Base-by-base conservation (phyloP, 1,284 basidiomycete genomes). In the Apiotrichum veenhuisii region DNA sequence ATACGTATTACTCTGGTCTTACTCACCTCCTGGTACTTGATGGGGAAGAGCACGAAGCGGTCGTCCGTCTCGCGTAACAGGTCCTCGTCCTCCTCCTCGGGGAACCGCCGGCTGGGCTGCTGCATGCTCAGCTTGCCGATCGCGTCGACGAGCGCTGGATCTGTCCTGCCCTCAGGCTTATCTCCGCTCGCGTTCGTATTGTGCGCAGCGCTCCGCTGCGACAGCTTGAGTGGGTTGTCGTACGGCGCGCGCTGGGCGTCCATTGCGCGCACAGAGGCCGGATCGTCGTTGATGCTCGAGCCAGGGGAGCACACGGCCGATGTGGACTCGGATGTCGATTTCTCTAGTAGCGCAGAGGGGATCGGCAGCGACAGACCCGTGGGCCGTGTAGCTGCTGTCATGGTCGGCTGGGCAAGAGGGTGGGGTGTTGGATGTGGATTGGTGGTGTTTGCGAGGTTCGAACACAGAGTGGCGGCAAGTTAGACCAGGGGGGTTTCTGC, bases 1-100 rank as follows among this genome's bases (percentile, higher is more conserved):
- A 9, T 43, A 51, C 18, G 43, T 15, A 5, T 9, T n/a, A 42
- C 46, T 25, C 48, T n/a, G 20, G 1, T 20, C 2, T 40, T 18
- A 27, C 64, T 42, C 48, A 70, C 68, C 55, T 94, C 90, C 55
- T 87, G 83, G 70, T 92, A 93, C 70, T 90, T 87, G 66, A 95
- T 94, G 8, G 91, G 91, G 77, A 92, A 94, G 5, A 94, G 80
- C 1, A 94, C 90, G 63, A 94, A 93, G 37, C 72, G 59, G 45
- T 67, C 65, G 34, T 67, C 63, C 9, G 87, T 87, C 69, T 87
- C 86, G 62, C 84, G 85, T 52, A 92, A 79, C 4, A 92, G 80
- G 41, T 89, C 90, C 67, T 91, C 89, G 61, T 88, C 84, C 50
- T 76, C 75, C 53, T 79, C 78, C 61, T 77, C 75, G 9, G 72